These are phyloP conservation scores for Baorangia bicolor DNA, from an alignment of 768 basidiomycete genomes.

Conservation along the genomic window DNA sequence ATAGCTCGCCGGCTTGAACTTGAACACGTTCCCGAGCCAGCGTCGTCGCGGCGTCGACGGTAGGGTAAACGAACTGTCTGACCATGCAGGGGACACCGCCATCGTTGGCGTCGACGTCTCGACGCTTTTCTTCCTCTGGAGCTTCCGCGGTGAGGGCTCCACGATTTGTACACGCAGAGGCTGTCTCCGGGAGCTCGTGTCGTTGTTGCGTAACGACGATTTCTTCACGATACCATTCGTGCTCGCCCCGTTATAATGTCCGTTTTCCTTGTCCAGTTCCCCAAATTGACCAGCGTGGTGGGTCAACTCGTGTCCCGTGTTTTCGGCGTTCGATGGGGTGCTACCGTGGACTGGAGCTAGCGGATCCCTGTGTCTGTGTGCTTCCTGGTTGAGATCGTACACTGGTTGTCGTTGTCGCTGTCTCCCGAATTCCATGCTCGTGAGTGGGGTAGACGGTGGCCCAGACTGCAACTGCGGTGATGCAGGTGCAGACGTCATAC, in stretches of 20 bases:
- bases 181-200: constrained; percentile 13
- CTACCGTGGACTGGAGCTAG: constrained; percentile 16
- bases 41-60: constrained; percentile 50
- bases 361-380: constrained; percentile 38
- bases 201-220: constrained; percentile 43
- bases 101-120: constrained; percentile 17
- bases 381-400: constrained; percentile 1
- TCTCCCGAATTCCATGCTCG: constrained; percentile 22
- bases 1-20: constrained; percentile 68
- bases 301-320: neutral
- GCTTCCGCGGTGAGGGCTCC: constrained; percentile 44
- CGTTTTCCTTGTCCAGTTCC: constrained; percentile 63
- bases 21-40: constrained; percentile 91
- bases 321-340: constrained; percentile 8
- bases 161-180: constrained; percentile 50
- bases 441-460: constrained; percentile 12
- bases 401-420: constrained; percentile 8
- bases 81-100: constrained; percentile 41
- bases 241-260: neutral
- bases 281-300: constrained; percentile 13
- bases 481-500: constrained; percentile 12
- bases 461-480: constrained; percentile 15
- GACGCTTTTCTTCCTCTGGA: constrained; percentile 29
- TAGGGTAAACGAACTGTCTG: constrained; percentile 46
- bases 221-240: constrained; percentile 36